Conservation (phyloP, 371 early-diverging fungal genomes). For the Mortierella sp. region DNA sequence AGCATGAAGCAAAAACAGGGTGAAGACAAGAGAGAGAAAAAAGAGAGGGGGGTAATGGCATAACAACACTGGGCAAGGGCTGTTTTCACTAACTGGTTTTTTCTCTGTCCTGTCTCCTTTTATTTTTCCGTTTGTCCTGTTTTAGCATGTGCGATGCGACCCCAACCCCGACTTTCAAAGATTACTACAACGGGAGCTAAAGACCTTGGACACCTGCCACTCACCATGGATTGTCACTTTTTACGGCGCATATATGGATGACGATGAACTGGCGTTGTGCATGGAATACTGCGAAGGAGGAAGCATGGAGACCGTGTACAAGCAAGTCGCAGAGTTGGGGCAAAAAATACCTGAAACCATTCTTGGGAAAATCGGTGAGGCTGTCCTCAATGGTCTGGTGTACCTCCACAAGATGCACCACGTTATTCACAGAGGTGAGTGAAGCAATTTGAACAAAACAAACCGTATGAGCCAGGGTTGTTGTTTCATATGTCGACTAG, state of each 20-base stretch:
- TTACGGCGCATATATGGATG: constrained; percentile 94
- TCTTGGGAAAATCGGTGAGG: constrained; percentile 84
- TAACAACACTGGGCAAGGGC: not conserved
- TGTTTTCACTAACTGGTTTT: not conserved
- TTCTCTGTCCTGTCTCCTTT: not conserved
- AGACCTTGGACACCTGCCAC: constrained; percentile 90
- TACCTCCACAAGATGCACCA: constrained; percentile 79
- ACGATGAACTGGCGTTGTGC: constrained; percentile 93
- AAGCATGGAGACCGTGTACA: constrained; percentile 86
- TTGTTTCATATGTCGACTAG: not conserved
- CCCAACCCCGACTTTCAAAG: constrained; percentile 81
- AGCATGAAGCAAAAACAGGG: not conserved
- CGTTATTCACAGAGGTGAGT: constrained; percentile 88
- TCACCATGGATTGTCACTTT: constrained; percentile 95
- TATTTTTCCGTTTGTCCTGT: not conserved
- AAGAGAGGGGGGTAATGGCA: not conserved
- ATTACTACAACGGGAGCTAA: constrained; percentile 93
- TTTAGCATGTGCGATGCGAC: constrained; percentile 75
- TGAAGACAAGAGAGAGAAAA: not conserved
- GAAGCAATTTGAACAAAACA: not conserved
- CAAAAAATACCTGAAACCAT: constrained; percentile 84
- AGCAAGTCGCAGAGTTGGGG: constrained; percentile 72
- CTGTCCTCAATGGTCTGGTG: constrained; percentile 85
- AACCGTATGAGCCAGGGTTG: no score
- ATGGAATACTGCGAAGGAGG: constrained; percentile 96